Evolutionary conservation across 1,139 yeast species (phyloP).

Genomic region (Yamadazyma atmosphaerica): DNA sequence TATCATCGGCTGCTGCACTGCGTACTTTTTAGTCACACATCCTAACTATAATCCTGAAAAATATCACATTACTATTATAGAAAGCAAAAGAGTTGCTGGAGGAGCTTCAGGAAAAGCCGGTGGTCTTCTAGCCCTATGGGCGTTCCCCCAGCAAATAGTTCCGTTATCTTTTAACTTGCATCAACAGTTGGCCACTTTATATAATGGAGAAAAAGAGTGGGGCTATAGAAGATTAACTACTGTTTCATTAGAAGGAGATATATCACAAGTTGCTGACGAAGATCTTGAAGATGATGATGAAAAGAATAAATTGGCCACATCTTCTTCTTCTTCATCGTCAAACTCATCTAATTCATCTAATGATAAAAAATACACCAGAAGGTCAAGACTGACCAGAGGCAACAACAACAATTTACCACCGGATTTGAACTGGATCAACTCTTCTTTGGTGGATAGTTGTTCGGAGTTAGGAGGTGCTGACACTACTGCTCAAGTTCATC

Average conservation of each 20-base stretch:
- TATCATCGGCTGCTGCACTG: slow-evolving; percentile 93
- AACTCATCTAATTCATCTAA: slow-evolving; percentile 13
- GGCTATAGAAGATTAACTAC: slow-evolving; percentile 90
- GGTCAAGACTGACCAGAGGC: slow-evolving; percentile 9
- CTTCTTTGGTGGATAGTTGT: slow-evolving; percentile 68
- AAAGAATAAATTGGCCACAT: slow-evolving; percentile 14
- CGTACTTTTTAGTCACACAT: slow-evolving; percentile 83
- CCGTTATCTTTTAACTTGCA: slow-evolving; percentile 86
- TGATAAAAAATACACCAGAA: slow-evolving; percentile 29
- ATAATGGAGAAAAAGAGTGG: slow-evolving; percentile 84
- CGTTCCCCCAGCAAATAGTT: slow-evolving; percentile 93
- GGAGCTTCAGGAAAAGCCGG: slow-evolving; percentile 99
- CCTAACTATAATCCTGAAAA: slow-evolving; percentile 71
- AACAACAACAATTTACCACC: slow-evolving; percentile 51
- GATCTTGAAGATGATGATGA: slow-evolving; percentile 15
- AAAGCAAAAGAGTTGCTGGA: slow-evolving; percentile 90
- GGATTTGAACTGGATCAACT: slow-evolving; percentile 80
- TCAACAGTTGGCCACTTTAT: slow-evolving; percentile 75
- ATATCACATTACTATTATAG: slow-evolving; percentile 84
- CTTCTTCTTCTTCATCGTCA: slow-evolving; percentile 2
- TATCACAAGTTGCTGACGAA: slow-evolving; percentile 37
- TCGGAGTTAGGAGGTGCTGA: slow-evolving; percentile 81
- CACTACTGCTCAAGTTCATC: slow-evolving; percentile 96
- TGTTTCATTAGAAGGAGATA: slow-evolving; percentile 83
- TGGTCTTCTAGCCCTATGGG: slow-evolving; percentile 92